Percentiles rank a stretch among this genome's conserved stretches.
Conservation (phyloP, 306 rosid species). For the Glycine soja region DNA sequence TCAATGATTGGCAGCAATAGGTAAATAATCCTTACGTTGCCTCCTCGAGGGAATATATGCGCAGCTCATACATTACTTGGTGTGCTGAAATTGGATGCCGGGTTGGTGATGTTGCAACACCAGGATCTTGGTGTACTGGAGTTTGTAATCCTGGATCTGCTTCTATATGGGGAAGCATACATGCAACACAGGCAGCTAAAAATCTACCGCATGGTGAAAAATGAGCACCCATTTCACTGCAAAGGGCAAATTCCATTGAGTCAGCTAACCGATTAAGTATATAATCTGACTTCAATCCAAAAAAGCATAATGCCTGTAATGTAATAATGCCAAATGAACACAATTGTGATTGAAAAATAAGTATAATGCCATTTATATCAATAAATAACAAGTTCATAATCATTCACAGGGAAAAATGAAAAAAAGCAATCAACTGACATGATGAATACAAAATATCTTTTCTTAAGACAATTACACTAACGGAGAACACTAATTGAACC, state of each 20-base stretch:
- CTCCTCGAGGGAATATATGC: constrained; percentile 93
- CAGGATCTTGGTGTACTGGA: constrained; percentile 70
- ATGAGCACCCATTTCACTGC: constrained; percentile 99
- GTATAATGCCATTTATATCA: constrained; percentile 8
- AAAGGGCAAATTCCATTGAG: constrained; percentile 59
- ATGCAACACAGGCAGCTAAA: constrained; percentile 99
- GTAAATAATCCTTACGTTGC: constrained; percentile 69
- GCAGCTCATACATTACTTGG: constrained; percentile 91
- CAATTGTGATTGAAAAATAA: not conserved
- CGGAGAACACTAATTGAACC: not conserved
- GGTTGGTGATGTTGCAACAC: constrained; percentile 88
- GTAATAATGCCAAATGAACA: not conserved
- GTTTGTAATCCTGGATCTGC: constrained; percentile 82
- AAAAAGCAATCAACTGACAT: constrained; percentile 25
- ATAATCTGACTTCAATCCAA: constrained; percentile 1
- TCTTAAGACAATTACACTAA: not conserved
- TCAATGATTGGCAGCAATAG: constrained; percentile 39
- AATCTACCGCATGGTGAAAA: constrained; percentile 99
- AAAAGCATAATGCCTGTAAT: not conserved
- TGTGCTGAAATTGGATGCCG: constrained; percentile 95
- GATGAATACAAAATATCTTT: constrained; percentile 19
- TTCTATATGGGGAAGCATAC: constrained; percentile 87
- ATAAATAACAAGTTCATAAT: not conserved
- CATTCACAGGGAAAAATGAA: not conserved
- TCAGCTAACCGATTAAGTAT: not conserved